Evolutionary conservation across 441 rosid species (phyloP).

Genomic region (Populus trichocarpa): DNA sequence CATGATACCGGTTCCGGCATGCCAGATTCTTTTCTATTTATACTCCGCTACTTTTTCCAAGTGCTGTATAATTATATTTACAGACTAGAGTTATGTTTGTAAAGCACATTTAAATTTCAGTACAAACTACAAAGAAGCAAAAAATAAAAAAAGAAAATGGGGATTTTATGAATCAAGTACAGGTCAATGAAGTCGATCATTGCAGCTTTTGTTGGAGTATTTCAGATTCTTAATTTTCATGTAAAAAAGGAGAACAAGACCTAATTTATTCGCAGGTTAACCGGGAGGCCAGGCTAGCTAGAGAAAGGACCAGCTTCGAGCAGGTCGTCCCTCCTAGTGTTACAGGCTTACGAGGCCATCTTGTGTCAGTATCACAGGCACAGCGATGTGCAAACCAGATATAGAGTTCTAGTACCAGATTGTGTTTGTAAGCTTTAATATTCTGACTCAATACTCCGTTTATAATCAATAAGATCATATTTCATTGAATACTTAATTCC

Average conservation of each 20-base stretch:
- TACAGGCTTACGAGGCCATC: no score
- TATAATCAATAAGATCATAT: no score
- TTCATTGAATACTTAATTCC: no score
- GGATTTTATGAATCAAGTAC: not conserved
- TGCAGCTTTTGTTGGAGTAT: not conserved
- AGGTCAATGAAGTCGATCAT: not conserved
- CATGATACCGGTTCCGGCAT: not conserved
- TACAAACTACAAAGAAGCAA: not conserved
- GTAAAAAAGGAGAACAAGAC: not conserved
- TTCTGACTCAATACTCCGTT: no score
- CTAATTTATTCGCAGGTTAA: not conserved
- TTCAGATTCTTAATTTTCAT: not conserved
- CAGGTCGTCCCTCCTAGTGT: no score
- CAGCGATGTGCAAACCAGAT: no score
- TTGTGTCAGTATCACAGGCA: no score
- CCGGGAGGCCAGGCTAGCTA: no score
- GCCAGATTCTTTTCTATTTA: not conserved
- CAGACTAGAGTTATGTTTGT: not conserved
- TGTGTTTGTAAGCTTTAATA: no score
- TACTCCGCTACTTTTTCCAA: slow-evolving; percentile 3
- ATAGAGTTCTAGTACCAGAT: no score
- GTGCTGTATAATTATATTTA: not conserved
- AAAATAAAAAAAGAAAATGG: not conserved
- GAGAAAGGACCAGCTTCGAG: no score
- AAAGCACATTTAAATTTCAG: not conserved